Conservation (phyloP, 169 alveolate species). For the Plasmodium chabaudi region DNA sequence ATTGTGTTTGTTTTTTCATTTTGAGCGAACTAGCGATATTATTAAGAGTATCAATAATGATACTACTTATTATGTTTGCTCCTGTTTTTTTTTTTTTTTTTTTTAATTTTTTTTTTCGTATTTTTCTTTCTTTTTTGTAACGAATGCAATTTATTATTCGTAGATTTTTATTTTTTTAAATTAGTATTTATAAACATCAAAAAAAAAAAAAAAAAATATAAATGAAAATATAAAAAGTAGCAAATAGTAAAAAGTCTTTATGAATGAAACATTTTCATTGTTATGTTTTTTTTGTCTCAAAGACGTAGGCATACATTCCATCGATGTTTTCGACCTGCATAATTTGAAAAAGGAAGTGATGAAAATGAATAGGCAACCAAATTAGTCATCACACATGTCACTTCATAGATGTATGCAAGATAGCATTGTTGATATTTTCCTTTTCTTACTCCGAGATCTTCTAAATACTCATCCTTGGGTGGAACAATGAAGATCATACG, state of each 20-base stretch:
- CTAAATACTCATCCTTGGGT: constrained; percentile 44
- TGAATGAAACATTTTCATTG: too few relatives aligned
- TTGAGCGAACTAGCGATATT: too few relatives aligned
- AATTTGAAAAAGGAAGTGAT: neutral
- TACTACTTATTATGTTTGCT: too few relatives aligned
- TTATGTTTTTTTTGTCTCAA: constrained; percentile 26
- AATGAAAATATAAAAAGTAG: neutral
- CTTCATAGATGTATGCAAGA: neutral
- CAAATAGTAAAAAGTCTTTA: neutral
- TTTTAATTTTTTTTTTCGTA: too few relatives aligned
- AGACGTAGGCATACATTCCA: constrained; percentile 59
- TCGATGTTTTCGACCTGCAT: constrained; percentile 39
- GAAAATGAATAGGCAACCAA: neutral
- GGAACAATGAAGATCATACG: constrained; percentile 38
- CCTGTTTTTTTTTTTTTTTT: too few relatives aligned
- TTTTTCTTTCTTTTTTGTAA: too few relatives aligned
- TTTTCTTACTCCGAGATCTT: constrained; percentile 30
- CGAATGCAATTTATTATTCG: too few relatives aligned
- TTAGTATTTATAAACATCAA: neutral
- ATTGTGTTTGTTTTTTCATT: too few relatives aligned
- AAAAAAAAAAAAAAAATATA: neutral
- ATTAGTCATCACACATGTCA: neutral
- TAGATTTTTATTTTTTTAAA: too few relatives aligned
- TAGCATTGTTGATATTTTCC: neutral
- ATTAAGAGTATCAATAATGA: too few relatives aligned